Evolutionary conservation across 352 stramenopile species (phyloP).

Genomic region (Pythium myriotylum): DNA sequence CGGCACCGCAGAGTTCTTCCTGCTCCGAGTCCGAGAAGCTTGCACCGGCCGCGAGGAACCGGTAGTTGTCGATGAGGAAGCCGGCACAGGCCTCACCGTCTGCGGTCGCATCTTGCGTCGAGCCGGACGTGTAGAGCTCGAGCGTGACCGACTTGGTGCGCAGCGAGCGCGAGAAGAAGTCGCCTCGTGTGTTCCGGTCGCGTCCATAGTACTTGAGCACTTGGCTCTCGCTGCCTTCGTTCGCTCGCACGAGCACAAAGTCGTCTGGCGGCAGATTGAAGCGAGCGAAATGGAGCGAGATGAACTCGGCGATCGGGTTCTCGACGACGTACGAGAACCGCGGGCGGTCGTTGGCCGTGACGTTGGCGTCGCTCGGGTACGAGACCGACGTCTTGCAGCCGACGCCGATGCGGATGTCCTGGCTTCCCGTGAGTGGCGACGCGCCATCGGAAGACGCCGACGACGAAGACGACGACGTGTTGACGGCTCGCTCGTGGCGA

Average conservation of each 20-base stretch:
- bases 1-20: constrained; percentile 61
- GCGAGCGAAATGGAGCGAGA: constrained; percentile 61
- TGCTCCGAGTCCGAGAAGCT: background rate
- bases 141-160: constrained; percentile 43
- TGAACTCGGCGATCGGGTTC: constrained; percentile 53
- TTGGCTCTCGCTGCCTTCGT: constrained; percentile 32
- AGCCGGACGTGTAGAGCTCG: constrained; percentile 43
- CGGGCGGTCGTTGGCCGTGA: constrained; percentile 21
- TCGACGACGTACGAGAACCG: constrained; percentile 44
- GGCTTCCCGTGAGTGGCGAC: constrained; percentile 1
- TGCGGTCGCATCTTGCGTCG: constrained; percentile 15
- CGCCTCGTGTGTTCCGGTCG: background rate
- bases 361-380: constrained; percentile 14
- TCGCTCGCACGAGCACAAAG: constrained; percentile 49
- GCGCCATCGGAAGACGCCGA: background rate
- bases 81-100: constrained; percentile 42
- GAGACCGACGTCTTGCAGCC: constrained; percentile 4
- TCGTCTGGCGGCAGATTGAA: constrained; percentile 64
- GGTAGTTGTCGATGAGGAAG: constrained; percentile 59
- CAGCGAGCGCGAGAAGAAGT: constrained; percentile 48
- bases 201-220: constrained; percentile 44
- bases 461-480: background rate
- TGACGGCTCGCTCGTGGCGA: background rate
- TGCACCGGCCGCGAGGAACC: constrained; percentile 31
- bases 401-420: constrained; percentile 11